Evolutionary conservation across 2,329 filamentous ascomycete species (phyloP).

Genomic region (Ambrosiella cleistominuta): DNA sequence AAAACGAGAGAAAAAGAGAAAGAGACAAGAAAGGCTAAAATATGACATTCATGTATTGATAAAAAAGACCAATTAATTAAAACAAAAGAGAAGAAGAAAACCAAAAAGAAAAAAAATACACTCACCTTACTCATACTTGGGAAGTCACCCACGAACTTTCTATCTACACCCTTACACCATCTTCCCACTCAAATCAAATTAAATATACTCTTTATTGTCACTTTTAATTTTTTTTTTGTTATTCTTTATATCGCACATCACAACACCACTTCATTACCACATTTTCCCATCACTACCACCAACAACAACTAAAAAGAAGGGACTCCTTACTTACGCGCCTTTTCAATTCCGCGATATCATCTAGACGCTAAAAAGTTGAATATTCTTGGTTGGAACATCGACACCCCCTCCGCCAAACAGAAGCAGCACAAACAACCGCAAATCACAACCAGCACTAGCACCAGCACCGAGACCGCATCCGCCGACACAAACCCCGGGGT

Average conservation of each 20-base stretch:
- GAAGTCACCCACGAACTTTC: too few relatives aligned
- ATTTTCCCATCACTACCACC: neutral
- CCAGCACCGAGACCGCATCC: conserved; percentile 17
- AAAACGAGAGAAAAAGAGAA: neutral
- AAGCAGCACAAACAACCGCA: neutral
- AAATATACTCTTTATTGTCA: neutral
- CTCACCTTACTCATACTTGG: neutral
- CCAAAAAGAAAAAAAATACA: conserved; percentile 1
- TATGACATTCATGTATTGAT: too few relatives aligned
- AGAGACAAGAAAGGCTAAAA: conserved; percentile 1
- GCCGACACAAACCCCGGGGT: too few relatives aligned
- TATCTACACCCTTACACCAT: conserved; percentile 1
- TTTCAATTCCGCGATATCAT: too few relatives aligned
- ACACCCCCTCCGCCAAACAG: neutral
- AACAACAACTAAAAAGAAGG: neutral
- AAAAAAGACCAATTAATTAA: neutral
- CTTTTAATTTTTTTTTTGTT: neutral
- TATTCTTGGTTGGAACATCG: neutral
- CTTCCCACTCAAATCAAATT: neutral
- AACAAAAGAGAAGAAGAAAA: neutral
- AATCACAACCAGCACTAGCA: neutral
- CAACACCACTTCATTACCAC: neutral
- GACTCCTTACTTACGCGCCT: neutral
- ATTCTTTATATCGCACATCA: neutral
- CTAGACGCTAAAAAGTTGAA: too few relatives aligned